phyloP scores from a whole-genome alignment of 2,329 filamentous ascomycete species.

The Colletotrichum magnum region DNA sequence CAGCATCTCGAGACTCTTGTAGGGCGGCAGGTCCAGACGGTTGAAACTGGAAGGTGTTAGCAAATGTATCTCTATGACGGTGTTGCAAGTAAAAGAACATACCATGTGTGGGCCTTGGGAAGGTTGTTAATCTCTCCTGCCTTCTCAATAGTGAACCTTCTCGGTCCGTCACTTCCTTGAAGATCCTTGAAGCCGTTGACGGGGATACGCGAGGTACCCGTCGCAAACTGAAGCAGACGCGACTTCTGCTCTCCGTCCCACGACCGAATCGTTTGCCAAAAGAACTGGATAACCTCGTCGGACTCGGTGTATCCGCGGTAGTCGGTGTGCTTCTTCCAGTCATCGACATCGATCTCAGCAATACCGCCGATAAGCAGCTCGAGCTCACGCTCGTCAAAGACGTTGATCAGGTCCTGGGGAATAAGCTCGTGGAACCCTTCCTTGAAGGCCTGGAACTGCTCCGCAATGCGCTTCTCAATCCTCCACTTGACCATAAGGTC shows the following conservation, averaged over 20 bases:
- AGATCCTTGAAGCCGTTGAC: constrained; percentile 99
- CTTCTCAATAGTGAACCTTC: constrained; percentile 98
- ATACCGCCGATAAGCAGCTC: constrained; percentile 98
- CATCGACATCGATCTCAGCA: constrained; percentile 99
- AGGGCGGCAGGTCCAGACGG: constrained; percentile 92
- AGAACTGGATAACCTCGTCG: constrained; percentile 97
- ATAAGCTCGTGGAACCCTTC: constrained; percentile 98
- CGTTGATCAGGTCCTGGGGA: constrained; percentile 94
- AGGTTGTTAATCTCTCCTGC: constrained; percentile 91
- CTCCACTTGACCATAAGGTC: constrained; percentile 99
- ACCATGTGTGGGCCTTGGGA: constrained; percentile 99
- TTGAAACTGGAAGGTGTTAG: constrained; percentile 80
- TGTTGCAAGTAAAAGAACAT: constrained; percentile 55
- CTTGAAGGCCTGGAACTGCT: constrained; percentile 98
- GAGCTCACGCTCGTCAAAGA: constrained; percentile 97
- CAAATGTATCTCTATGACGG: constrained; percentile 3
- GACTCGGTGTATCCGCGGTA: constrained; percentile 98
- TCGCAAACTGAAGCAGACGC: constrained; percentile 94
- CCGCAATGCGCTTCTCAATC: constrained; percentile 97
- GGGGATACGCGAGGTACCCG: constrained; percentile 96
- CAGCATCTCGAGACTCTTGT: constrained; percentile 88
- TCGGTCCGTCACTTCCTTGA: constrained; percentile 94
- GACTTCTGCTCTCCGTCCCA: constrained; percentile 99
- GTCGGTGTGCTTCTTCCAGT: constrained; percentile 99
- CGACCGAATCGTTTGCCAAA: constrained; percentile 96